These are phyloP conservation scores for Daldinia concentrica DNA, from an alignment of 495 filamentous ascomycete genomes.

Conservation along the genomic window DNA sequence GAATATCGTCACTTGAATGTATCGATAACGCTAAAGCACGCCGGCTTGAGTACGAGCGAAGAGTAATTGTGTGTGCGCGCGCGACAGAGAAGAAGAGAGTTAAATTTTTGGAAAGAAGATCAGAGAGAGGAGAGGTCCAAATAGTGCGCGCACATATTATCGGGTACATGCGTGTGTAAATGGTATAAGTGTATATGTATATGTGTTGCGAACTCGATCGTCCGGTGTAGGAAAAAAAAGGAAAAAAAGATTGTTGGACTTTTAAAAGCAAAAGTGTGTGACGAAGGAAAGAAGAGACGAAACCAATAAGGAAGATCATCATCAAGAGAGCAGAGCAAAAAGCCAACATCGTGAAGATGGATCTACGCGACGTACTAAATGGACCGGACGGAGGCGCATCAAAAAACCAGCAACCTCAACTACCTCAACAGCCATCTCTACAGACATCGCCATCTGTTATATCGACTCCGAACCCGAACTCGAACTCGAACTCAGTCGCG, in stretches of 20 bases:
- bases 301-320: conserved; percentile 17
- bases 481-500: conserved; percentile 43
- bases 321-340: conserved; percentile 42
- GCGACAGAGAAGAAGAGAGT: conserved; percentile 14
- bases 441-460: conserved; percentile 36
- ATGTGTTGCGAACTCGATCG: conserved; percentile 21
- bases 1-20: conserved; percentile 19
- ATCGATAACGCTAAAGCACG: conserved; percentile 31
- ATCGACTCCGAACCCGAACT: conserved; percentile 38
- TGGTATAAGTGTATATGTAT: conserved; percentile 12
- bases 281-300: conserved; percentile 17
- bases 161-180: conserved; percentile 12
- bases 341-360: conserved; percentile 55
- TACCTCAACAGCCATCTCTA: conserved; percentile 41
- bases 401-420: conserved; percentile 31
- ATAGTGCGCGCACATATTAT: conserved; percentile 12
- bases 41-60: conserved; percentile 20
- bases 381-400: conserved; percentile 52
- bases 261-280: conserved; percentile 31
- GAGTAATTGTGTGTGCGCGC: conserved; percentile 37
- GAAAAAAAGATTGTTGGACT: too few species aligned
- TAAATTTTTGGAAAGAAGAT: not conserved
- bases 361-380: conserved; percentile 66
- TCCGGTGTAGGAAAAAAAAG: not conserved
- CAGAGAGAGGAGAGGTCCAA: not conserved